Evolutionary conservation across 495 filamentous ascomycete genomes (phyloP).

Genomic region (Xylaria scruposa): DNA sequence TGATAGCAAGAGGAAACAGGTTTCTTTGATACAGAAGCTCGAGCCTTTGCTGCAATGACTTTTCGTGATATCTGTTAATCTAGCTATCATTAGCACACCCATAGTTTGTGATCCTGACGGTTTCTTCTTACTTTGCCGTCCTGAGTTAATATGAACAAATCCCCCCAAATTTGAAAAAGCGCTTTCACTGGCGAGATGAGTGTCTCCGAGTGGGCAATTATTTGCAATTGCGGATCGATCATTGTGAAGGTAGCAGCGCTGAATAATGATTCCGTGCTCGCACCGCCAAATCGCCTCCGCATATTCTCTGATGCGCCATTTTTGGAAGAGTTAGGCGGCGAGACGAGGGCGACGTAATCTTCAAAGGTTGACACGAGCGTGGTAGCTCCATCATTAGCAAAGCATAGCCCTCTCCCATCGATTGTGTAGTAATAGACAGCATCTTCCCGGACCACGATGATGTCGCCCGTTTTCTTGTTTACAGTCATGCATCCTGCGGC

Average conservation of each 20-base stretch:
- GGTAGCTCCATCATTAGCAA: constrained; percentile 89
- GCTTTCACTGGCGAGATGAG: constrained; percentile 78
- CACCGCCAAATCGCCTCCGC: constrained; percentile 67
- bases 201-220: constrained; percentile 87
- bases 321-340: constrained; percentile 66
- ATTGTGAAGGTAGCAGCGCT: constrained; percentile 85
- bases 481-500: constrained; percentile 92
- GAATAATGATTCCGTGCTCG: constrained; percentile 75
- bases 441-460: constrained; percentile 91
- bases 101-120: constrained; percentile 22
- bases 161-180: constrained; percentile 88
- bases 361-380: constrained; percentile 79
- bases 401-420: constrained; percentile 84
- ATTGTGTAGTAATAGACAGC: constrained; percentile 91
- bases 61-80: constrained; percentile 92
- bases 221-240: constrained; percentile 87
- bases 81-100: constrained; percentile 41
- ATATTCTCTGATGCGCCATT: constrained; percentile 59
- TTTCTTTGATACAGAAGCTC: constrained; percentile 95
- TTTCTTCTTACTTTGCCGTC: constrained; percentile 78
- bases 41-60: constrained; percentile 84
- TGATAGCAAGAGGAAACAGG: constrained; percentile 89
- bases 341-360: constrained; percentile 87
- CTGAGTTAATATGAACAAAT: constrained; percentile 83
- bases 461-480: constrained; percentile 77